These are phyloP conservation scores for Wakefieldia striispora DNA, from an alignment of 768 basidiomycete genomes.

Conservation along the genomic window DNA sequence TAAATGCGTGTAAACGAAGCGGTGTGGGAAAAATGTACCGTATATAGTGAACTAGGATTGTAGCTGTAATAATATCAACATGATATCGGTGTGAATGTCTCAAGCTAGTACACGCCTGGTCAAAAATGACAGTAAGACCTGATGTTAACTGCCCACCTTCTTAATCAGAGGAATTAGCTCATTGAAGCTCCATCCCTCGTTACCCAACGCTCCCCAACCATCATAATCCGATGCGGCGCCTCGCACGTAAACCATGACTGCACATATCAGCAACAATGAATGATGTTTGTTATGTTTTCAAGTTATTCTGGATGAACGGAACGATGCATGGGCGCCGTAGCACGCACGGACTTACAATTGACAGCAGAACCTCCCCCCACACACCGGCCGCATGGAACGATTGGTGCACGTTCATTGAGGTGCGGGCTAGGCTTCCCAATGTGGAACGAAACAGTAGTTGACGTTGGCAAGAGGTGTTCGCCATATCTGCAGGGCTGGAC, in stretches of 20 bases:
- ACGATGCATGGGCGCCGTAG: no score
- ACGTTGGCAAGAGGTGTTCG: conserved; percentile 37
- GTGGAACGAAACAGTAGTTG: conserved; percentile 46
- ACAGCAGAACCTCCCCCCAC: conserved; percentile 64
- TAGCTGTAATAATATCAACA: no score
- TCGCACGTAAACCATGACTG: conserved; percentile 53
- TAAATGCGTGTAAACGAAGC: no score
- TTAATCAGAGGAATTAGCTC: conserved; percentile 55
- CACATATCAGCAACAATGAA: neutral
- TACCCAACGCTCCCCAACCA: conserved; percentile 51
- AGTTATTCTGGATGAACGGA: no score
- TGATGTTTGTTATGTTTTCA: no score
- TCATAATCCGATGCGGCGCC: conserved; percentile 64
- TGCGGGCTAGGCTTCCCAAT: conserved; percentile 39
- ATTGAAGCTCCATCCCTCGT: conserved; percentile 59
- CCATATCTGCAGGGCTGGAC: conserved; percentile 54
- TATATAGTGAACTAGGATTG: no score
- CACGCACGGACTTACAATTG: conserved; percentile 45
- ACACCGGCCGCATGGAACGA: conserved; percentile 47
- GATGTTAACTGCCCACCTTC: conserved; percentile 24
- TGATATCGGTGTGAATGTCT: conserved; percentile 35
- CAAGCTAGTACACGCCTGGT: conserved; percentile 5
- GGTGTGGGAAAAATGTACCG: no score
- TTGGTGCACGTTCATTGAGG: conserved; percentile 41
- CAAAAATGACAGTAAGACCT: no score